A percentile compares a stretch with the other conserved stretches of the same genome.
phyloP scores from a whole-genome alignment of 805 yeast genomes.

The Candida schatavii region DNA sequence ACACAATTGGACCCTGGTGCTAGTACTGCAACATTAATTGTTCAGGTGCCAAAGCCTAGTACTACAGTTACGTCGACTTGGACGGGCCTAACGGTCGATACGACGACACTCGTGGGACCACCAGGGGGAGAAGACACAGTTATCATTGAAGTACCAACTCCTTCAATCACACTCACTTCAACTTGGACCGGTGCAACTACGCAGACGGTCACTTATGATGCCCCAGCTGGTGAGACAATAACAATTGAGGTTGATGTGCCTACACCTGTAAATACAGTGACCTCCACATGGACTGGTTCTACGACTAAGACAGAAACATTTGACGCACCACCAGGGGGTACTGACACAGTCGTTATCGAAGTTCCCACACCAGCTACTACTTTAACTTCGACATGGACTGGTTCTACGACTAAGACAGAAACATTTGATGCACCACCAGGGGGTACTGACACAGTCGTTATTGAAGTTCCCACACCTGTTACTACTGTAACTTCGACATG shows the following conservation, averaged over 20 bases:
- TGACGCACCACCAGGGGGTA: conserved; percentile 12
- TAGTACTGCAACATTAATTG: conserved; percentile 20
- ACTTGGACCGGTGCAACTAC: conserved; percentile 7
- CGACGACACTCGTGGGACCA: conserved; percentile 4
- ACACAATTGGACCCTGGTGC: not conserved
- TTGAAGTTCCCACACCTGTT: conserved; percentile 4
- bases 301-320: conserved; percentile 8
- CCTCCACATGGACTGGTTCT: conserved; percentile 10
- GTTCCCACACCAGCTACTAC: conserved; percentile 13
- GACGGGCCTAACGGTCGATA: conserved; percentile 6
- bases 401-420: conserved; percentile 6
- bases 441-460: conserved; percentile 6
- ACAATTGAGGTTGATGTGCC: conserved; percentile 15
- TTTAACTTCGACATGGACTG: conserved; percentile 9
- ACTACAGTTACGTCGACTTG: conserved; percentile 15
- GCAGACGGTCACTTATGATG: conserved; percentile 10
- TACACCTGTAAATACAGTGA: conserved; percentile 10
- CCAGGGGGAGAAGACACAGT: conserved; percentile 8
- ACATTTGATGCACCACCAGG: conserved; percentile 3
- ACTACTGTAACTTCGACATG: conserved; percentile 7
- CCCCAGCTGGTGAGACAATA: conserved; percentile 9
- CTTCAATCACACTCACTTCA: conserved; percentile 11
- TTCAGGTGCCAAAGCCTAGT: conserved; percentile 19
- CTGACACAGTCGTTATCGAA: not conserved
- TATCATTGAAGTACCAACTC: conserved; percentile 11